Evolutionary conservation across 2,329 filamentous ascomycete genomes (phyloP).

Genomic region (Trichophyton mentagrophytes): DNA sequence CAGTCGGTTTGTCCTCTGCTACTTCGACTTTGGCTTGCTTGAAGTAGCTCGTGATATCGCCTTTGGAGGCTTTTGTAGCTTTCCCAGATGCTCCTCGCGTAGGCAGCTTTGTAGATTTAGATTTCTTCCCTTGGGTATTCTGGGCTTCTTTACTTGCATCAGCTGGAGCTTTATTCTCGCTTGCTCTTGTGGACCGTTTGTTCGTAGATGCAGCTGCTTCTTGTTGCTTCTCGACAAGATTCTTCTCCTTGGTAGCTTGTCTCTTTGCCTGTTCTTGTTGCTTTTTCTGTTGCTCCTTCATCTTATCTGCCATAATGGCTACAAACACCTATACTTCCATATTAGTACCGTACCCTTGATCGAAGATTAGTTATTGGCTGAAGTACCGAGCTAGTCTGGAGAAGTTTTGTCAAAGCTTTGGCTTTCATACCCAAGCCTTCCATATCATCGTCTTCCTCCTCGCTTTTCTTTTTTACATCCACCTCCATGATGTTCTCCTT

Average conservation of each 20-base stretch:
- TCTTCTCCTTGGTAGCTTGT: conserved; percentile 24
- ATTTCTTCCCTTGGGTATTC: neutral
- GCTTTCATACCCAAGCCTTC: conserved; percentile 34
- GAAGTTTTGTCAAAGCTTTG: conserved; percentile 33
- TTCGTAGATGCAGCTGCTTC: conserved; percentile 10
- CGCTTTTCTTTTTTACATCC: conserved; percentile 4
- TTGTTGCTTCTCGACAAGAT: conserved; percentile 17
- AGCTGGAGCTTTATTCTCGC: conserved; percentile 15
- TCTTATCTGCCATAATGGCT: conserved; percentile 38
- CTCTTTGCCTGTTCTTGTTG: conserved; percentile 33
- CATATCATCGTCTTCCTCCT: conserved; percentile 16
- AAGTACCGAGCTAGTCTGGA: conserved; percentile 35
- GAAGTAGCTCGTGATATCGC: conserved; percentile 48
- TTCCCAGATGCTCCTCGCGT: conserved; percentile 22
- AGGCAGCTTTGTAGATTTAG: conserved; percentile 13
- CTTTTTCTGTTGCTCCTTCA: conserved; percentile 32
- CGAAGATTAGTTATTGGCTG: neutral
- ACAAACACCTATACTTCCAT: conserved; percentile 30
- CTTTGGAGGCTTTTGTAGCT: conserved; percentile 16
- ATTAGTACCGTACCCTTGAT: neutral
- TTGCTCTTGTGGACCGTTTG: conserved; percentile 25
- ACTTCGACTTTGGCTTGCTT: conserved; percentile 46
- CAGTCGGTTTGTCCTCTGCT: conserved; percentile 39
- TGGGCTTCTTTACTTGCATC: conserved; percentile 13
- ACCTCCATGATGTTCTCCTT: neutral